Conservation (phyloP, 257 asterid species). For the Solanum medicagineum region DNA sequence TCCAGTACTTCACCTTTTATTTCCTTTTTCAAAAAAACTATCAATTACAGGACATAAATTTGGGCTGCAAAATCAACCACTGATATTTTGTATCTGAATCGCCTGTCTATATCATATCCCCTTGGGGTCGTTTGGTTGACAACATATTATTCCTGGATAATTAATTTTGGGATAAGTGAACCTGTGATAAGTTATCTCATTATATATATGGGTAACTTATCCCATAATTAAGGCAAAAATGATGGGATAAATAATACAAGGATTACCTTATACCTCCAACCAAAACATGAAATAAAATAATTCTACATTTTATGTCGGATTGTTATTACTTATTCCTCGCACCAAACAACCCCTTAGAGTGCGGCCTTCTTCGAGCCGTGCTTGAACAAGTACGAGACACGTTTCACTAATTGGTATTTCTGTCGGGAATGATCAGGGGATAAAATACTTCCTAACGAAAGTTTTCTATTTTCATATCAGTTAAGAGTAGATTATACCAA, state of each 20-base stretch:
- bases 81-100: not conserved
- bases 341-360: no score
- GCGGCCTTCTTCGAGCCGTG: not conserved
- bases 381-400: not conserved
- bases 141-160: no score
- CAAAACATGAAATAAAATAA: no score
- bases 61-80: not conserved
- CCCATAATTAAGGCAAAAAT: no score
- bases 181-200: no score
- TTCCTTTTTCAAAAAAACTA: not conserved
- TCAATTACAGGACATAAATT: not conserved
- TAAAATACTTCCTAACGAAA: not conserved
- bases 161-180: no score
- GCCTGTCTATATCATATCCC: not conserved
- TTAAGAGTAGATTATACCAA: not conserved
- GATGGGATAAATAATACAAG: no score
- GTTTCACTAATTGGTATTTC: not conserved
- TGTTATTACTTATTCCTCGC: no score
- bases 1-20: constrained; percentile 12
- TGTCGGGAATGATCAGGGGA: not conserved
- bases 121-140: not conserved
- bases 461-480: not conserved
- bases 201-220: no score
- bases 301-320: no score
- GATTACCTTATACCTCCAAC: no score